A percentile compares a stretch with the other conserved stretches of the same genome.
Conservation (phyloP, 2,329 filamentous ascomycete genomes). For the Pseudogymnoascus sp. region DNA sequence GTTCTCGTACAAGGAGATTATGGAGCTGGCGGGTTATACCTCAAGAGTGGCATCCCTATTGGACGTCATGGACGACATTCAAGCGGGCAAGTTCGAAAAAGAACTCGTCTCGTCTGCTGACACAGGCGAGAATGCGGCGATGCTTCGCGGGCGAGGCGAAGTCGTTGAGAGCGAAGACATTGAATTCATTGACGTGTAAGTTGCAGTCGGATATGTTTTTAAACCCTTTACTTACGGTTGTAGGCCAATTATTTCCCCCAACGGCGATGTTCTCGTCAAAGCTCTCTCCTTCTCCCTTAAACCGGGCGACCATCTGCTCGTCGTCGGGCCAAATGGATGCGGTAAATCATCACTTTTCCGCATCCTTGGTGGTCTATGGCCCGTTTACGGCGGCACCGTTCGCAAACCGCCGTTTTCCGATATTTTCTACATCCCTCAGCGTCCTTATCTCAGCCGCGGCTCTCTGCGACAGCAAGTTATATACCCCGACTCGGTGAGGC, state of each 20-base stretch:
- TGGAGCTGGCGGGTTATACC: conserved; percentile 91
- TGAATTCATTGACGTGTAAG: conserved; percentile 71
- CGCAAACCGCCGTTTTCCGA: conserved; percentile 84
- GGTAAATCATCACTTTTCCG: conserved; percentile 95
- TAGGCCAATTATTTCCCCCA: conserved; percentile 87
- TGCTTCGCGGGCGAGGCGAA: conserved; percentile 73
- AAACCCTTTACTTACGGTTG: conserved; percentile 17
- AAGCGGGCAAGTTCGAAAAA: conserved; percentile 88
- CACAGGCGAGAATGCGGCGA: conserved; percentile 71
- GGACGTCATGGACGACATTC: conserved; percentile 90
- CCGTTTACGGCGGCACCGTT: conserved; percentile 90
- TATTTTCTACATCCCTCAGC: conserved; percentile 97
- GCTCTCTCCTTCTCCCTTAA: conserved; percentile 80
- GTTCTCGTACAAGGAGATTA: conserved; percentile 97
- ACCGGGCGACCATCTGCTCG: conserved; percentile 77
- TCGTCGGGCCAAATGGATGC: conserved; percentile 94
- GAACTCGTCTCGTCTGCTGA: conserved; percentile 85
- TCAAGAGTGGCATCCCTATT: conserved; percentile 83
- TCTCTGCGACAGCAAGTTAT: conserved; percentile 95
- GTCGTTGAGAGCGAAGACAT: conserved; percentile 79
- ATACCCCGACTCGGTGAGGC: conserved; percentile 81
- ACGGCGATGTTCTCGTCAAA: conserved; percentile 84
- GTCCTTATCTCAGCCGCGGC: conserved; percentile 85
- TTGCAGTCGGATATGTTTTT: conserved; percentile 17
- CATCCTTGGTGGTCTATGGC: conserved; percentile 93